Evolutionary conservation across 164 flowering plant genomes (phyloP), one percentile per base, ranked within the genome.

Genomic region (Liriodendron chinense): DNA sequence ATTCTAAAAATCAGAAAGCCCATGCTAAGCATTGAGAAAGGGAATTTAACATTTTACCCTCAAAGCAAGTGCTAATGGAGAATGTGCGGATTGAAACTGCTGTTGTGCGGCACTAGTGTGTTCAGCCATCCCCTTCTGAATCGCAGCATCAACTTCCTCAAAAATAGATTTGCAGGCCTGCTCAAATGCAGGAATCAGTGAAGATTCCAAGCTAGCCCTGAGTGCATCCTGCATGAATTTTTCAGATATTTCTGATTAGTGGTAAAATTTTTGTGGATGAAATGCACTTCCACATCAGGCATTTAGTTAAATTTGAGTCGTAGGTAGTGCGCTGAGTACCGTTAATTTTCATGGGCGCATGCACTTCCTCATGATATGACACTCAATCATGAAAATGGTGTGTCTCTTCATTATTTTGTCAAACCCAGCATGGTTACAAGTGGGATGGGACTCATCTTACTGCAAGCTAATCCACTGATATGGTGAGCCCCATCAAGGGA

Each of bases 111-210:
- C 89, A 79, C 83, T 74, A 28, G 91, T 79, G 80, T 93, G 98
- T 75, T 96, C 97, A n/a, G 70, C 77, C 86, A 96, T 83, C 77
- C 98, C 99, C 81, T 92, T 94, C 80, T 89, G 94, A 73, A 93
- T 91, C 34, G 94, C 82, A 66, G 91, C 71, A 82, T 94, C 94
- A 49, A 96, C 86, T 89, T 96, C 98, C 80, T 94, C 98, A 87
- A 96, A 94, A 94, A 94, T 91, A 50, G 89, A 83, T 81, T 87
- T 89, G 87, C 98, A 96, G 66, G 98, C 87, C 86, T 81, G 83
- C 84, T 96, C 99, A 85, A 96, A 94, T 34, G 98, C 92, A 26
- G 98, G 98, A 78, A 94, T 78, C 20, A 91, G 82, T 26, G 92
- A 89, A 65, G 87, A 80, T 84, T 96, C 99, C 78, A 96, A 65